Percentiles rank a stretch among this genome's conserved stretches.
Evolutionary conservation across 768 basidiomycete genomes (phyloP).

Genomic region (Lactarius quietus): DNA sequence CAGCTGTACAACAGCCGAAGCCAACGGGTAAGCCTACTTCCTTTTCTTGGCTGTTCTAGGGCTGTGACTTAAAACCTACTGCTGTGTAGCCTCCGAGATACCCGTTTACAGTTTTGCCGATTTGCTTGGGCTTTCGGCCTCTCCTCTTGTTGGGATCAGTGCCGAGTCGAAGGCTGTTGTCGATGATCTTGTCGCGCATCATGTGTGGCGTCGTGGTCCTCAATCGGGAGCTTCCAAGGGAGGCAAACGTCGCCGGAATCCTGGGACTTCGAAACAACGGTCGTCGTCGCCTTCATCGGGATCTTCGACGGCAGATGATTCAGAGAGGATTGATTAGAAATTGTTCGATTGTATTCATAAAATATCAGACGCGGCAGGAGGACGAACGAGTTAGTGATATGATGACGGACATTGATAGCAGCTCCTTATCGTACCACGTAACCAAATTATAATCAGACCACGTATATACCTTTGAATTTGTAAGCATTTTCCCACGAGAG

Average conservation of each 20-base stretch:
- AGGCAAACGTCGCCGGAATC: not conserved
- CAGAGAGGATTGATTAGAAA: conserved; percentile 6
- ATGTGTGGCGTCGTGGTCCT: conserved; percentile 26
- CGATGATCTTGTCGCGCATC: conserved; percentile 24
- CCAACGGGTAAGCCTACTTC: not conserved
- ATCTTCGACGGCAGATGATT: conserved; percentile 14
- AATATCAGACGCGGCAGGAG: not conserved
- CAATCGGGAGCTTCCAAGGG: not conserved
- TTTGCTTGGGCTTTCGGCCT: conserved; percentile 22
- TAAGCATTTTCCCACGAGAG: not conserved
- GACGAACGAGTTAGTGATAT: not conserved
- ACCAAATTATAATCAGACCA: not conserved
- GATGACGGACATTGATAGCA: not conserved
- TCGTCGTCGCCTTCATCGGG: not conserved
- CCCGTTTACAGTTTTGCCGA: conserved; percentile 16
- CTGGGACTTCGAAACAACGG: not conserved
- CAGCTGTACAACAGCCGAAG: not conserved
- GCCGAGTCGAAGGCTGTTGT: conserved; percentile 9
- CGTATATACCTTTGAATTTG: not conserved
- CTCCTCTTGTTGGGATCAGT: conserved; percentile 25
- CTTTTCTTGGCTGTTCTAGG: not conserved
- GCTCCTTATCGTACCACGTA: not conserved
- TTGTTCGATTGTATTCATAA: not conserved
- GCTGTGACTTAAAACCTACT: not conserved
- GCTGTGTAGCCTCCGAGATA: not conserved